A percentile compares a stretch with the other conserved stretches of the same genome.
phyloP scores from a whole-genome alignment of 495 filamentous ascomycete species.

The Cercophora samala region DNA sequence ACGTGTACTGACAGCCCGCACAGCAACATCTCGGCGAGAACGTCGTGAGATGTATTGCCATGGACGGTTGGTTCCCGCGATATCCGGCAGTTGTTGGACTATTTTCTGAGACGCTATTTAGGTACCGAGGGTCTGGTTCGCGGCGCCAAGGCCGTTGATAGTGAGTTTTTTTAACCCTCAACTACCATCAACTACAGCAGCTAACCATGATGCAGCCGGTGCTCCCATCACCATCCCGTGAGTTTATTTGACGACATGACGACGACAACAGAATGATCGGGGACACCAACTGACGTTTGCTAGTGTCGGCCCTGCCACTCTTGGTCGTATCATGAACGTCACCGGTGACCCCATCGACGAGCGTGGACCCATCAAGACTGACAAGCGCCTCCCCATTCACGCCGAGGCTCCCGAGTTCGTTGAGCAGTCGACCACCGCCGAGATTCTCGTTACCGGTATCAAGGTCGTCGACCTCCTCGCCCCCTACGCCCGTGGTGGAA shows the following conservation, averaged over 20 bases:
- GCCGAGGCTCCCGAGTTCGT: slow-evolving; percentile 84
- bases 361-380: slow-evolving; percentile 93
- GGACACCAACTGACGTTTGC: slow-evolving; percentile 18
- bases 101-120: slow-evolving; percentile 39
- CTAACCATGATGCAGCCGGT: slow-evolving; percentile 52
- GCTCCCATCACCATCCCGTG: slow-evolving; percentile 89
- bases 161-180: slow-evolving; percentile 22
- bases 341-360: slow-evolving; percentile 99
- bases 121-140: slow-evolving; percentile 99
- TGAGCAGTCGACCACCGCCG: slow-evolving; percentile 92
- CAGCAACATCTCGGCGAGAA: slow-evolving; percentile 99
- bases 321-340: slow-evolving; percentile 99
- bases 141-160: slow-evolving; percentile 79
- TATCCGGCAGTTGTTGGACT: slow-evolving; percentile 21
- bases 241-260: slow-evolving; percentile 17
- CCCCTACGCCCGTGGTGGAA: slow-evolving; percentile 99
- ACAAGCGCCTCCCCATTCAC: slow-evolving; percentile 86
- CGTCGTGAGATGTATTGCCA: slow-evolving; percentile 99
- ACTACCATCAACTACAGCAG: background rate
- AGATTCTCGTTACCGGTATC: slow-evolving; percentile 98
- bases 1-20: slow-evolving; percentile 40
- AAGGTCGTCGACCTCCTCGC: slow-evolving; percentile 99
- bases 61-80: slow-evolving; percentile 82
- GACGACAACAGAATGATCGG: background rate
- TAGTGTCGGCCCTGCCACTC: slow-evolving; percentile 80